A percentile compares a stretch with the other conserved stretches of the same genome.
phyloP scores from a whole-genome alignment of 164 flowering plant species.

The Stephania yunnanensis region DNA sequence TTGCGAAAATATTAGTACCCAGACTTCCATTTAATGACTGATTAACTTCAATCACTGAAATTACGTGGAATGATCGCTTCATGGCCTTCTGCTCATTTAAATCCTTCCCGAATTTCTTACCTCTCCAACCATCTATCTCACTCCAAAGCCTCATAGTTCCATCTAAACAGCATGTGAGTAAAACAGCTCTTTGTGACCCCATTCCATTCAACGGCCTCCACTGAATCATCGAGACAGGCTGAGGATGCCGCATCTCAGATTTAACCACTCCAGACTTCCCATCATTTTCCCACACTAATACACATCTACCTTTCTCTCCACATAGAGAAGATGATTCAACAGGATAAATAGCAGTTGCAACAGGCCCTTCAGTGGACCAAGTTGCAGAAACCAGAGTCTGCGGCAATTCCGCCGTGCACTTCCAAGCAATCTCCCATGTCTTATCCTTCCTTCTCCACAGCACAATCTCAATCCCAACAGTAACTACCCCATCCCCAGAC shows the following conservation, averaged over 20 bases:
- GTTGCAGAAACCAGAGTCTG: constrained; percentile 76
- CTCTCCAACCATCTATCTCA: constrained; percentile 67
- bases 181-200: constrained; percentile 34
- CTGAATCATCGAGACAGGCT: constrained; percentile 68
- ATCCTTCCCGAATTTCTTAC: constrained; percentile 42
- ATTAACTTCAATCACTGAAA: constrained; percentile 70
- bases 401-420: constrained; percentile 46
- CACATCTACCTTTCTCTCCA: constrained; percentile 33
- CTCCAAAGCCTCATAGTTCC: constrained; percentile 91
- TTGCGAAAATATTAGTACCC: constrained; percentile 47
- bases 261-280: constrained; percentile 37
- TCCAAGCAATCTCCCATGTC: constrained; percentile 88
- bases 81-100: constrained; percentile 31
- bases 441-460: constrained; percentile 60
- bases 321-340: constrained; percentile 21
- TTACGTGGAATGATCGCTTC: constrained; percentile 51
- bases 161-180: constrained; percentile 84
- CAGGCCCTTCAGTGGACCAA: constrained; percentile 74
- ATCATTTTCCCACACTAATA: constrained; percentile 40
- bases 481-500: constrained; percentile 86
- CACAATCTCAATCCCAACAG: constrained; percentile 73
- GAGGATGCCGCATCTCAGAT: constrained; percentile 63
- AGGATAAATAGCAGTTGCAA: constrained; percentile 47
- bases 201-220: constrained; percentile 66
- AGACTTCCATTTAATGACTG: constrained; percentile 53